Evolutionary conservation across 2,329 filamentous ascomycete species (phyloP), one percentile per base, ranked within the genome.

Genomic region (Epichloe bromicola): DNA sequence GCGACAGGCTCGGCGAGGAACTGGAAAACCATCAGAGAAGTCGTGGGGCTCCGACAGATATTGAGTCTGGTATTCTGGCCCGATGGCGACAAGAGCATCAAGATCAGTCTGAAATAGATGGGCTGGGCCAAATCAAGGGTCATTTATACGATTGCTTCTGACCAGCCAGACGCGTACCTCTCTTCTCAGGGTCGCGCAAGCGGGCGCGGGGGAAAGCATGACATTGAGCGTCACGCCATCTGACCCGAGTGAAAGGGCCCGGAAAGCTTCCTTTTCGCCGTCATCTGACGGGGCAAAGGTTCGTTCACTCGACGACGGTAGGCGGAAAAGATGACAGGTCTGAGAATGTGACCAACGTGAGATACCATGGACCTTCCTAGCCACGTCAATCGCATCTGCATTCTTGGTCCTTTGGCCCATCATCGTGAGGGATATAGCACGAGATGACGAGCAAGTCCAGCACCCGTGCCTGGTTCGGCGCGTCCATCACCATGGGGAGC

Each of bases 61-160:
- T 46, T 59, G 17, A 53, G 55, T 23, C 46, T 59, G 11, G 57
- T 58, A 2, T 60, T 59, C 23, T 60, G 59, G 59, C 57, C 57
- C 4, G 55, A 52, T n/a, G 53, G 54, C 37, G 39, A 37, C 10
- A 44, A 50, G 14, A 51, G 51, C 44, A 53, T 60, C 30, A 52
- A 34, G 23, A 46, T 59, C 2, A 49, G 51, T 33, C 37, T 59
- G 7, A 42, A 26, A 6, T 49, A 46, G 1, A 49, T 59, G 4
- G 56, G 58, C 7, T 59, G 58, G 58, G 50, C 30, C 6, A 38
- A 51, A 10, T 40, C 36, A 3, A 3, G 58, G 58, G 5, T 53
- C 47, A 6, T 17, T 59, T 7, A 53, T 7, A 53, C 50, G 8
- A 49, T 59, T 23, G 53, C 44, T 3, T 55, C 55, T 8, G 51